Conservation (phyloP, 805 yeast genomes). For the Candida morakotiae region DNA sequence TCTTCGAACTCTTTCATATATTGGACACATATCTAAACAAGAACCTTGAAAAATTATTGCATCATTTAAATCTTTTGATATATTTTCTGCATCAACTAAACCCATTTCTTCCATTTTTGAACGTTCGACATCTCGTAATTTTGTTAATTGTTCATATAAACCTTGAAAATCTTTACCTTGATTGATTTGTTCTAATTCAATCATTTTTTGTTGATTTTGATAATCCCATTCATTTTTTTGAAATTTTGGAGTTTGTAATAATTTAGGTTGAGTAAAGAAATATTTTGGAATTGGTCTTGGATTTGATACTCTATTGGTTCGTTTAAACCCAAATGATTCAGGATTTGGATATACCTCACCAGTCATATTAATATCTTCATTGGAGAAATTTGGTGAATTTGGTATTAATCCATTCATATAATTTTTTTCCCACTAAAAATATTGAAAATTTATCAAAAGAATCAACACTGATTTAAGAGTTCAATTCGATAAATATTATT, state of each 20-base stretch:
- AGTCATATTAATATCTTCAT: constrained; percentile 17
- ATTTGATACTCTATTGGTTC: constrained; percentile 5
- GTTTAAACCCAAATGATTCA: constrained; percentile 24
- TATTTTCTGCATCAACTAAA: constrained; percentile 82
- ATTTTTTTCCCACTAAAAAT: no score
- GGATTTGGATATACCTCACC: constrained; percentile 32
- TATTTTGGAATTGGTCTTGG: constrained; percentile 34
- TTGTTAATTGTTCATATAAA: constrained; percentile 70
- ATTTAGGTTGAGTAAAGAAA: constrained; percentile 31
- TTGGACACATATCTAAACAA: constrained; percentile 93
- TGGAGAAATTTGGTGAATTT: constrained; percentile 15
- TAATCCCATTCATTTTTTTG: constrained; percentile 62
- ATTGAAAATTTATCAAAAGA: no score
- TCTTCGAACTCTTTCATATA: constrained; percentile 85
- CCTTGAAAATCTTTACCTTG: constrained; percentile 59
- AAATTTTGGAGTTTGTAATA: constrained; percentile 29
- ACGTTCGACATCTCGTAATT: constrained; percentile 72
- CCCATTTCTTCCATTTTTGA: constrained; percentile 74
- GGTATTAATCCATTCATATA: no score
- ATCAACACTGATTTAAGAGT: no score
- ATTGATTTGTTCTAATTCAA: constrained; percentile 41
- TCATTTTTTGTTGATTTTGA: constrained; percentile 64
- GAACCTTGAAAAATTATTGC: constrained; percentile 87
- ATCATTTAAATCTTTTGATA: constrained; percentile 75
- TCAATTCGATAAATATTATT: no score